Conservation (phyloP, 768 basidiomycete species). For the Lyophyllum shimeji region DNA sequence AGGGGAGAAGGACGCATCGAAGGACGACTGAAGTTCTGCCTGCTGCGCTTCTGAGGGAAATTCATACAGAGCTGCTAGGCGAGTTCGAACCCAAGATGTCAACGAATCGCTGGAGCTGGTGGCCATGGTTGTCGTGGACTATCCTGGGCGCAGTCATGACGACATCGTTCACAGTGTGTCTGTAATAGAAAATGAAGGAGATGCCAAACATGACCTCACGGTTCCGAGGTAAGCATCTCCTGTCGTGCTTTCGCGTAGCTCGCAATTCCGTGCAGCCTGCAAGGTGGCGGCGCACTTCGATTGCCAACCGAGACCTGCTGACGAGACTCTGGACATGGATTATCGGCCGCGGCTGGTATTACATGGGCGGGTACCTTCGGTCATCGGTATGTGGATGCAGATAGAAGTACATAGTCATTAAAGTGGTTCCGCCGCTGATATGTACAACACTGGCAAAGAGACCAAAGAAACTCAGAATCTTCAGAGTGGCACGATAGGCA, state of each 20-base stretch:
- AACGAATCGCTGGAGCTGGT: not conserved
- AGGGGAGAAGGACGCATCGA: constrained; percentile 32
- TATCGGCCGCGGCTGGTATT: not conserved
- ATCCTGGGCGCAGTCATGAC: not conserved
- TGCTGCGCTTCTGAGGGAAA: constrained; percentile 9
- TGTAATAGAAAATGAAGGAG: not conserved
- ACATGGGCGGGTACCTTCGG: not conserved
- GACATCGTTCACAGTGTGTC: not conserved
- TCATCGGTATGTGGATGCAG: not conserved
- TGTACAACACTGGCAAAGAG: constrained; percentile 61
- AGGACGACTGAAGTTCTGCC: constrained; percentile 11
- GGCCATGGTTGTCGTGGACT: not conserved
- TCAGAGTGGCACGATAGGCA: not conserved
- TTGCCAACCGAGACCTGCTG: not conserved
- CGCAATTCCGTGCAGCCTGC: not conserved
- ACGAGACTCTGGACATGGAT: not conserved
- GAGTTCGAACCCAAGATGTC: constrained; percentile 28
- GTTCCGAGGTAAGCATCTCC: too few species aligned
- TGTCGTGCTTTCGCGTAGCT: not conserved
- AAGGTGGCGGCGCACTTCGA: not conserved
- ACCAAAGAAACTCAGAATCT: constrained; percentile 2
- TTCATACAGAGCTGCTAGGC: constrained; percentile 27
- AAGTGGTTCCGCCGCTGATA: constrained; percentile 66
- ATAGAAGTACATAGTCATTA: constrained; percentile 24
- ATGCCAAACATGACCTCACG: too few species aligned